Conservation (phyloP, 108 stramenopile genomes). For the Pseudonitzschia multiseries region DNA sequence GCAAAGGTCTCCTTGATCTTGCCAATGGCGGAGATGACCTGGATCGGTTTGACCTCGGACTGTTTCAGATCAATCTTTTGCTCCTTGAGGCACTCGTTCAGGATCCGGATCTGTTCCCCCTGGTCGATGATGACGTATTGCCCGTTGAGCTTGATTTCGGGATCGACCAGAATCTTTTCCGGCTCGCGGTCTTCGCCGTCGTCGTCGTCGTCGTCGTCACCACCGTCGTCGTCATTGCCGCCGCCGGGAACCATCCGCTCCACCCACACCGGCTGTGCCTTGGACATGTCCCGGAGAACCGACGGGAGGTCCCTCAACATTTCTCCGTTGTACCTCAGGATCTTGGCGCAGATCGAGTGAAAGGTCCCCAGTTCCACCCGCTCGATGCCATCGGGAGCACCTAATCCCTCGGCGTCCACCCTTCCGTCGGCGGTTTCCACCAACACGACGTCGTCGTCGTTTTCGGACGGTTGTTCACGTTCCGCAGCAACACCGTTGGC, state of each 20-base stretch:
- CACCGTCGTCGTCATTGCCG: not conserved
- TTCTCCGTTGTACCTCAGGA: conserved; percentile 68
- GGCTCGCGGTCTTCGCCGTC: too few species aligned
- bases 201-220: too few species aligned
- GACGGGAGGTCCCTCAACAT: conserved; percentile 54
- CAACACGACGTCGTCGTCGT: not conserved
- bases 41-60: conserved; percentile 47
- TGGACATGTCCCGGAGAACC: conserved; percentile 35
- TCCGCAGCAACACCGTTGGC: not conserved
- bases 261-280: conserved; percentile 4
- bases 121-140: conserved; percentile 76
- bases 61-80: conserved; percentile 43
- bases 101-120: conserved; percentile 61
- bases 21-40: conserved; percentile 62
- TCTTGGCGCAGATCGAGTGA: conserved; percentile 85
- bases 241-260: not conserved
- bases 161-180: not conserved
- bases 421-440: not conserved
- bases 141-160: conserved; percentile 42
- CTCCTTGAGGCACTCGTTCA: conserved; percentile 62
- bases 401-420: not conserved
- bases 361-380: conserved; percentile 82
- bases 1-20: conserved; percentile 31
- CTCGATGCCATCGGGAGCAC: conserved; percentile 33
- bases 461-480: not conserved